These are phyloP conservation scores for Massarina eburnea DNA, from an alignment of 2,329 filamentous ascomycete species.

Conservation along the genomic window DNA sequence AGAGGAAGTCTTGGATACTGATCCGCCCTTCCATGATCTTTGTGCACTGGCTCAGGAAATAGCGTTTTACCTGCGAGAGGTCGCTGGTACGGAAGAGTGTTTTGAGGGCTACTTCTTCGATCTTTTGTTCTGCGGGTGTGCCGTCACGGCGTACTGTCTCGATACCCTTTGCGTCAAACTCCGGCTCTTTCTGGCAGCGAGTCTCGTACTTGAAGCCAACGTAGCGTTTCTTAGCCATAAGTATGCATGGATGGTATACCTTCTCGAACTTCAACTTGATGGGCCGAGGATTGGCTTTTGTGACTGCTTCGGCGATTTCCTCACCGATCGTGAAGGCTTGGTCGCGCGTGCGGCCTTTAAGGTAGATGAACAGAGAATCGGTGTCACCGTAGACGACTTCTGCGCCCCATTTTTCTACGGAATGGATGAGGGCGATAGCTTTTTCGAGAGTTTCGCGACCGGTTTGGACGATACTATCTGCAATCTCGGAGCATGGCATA, in stretches of 20 bases:
- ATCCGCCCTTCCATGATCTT: constrained; percentile 91
- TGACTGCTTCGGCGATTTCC: constrained; percentile 86
- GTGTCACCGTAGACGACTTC: constrained; percentile 99
- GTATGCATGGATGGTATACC: constrained; percentile 91
- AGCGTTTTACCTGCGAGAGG: constrained; percentile 81
- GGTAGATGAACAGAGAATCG: constrained; percentile 87
- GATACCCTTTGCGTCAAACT: constrained; percentile 97
- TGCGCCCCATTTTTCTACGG: constrained; percentile 81
- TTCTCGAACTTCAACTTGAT: constrained; percentile 98
- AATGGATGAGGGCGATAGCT: constrained; percentile 89
- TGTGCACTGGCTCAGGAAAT: constrained; percentile 85
- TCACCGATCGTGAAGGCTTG: constrained; percentile 91
- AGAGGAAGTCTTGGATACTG: constrained; percentile 94
- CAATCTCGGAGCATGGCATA: constrained; percentile 98
- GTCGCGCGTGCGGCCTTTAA: constrained; percentile 82
- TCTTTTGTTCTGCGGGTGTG: constrained; percentile 93
- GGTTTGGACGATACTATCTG: constrained; percentile 96
- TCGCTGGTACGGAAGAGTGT: constrained; percentile 89
- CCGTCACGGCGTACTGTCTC: constrained; percentile 95
- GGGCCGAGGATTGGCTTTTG: constrained; percentile 84
- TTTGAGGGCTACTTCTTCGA: constrained; percentile 88
- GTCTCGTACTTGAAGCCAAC: constrained; percentile 97
- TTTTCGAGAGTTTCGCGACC: constrained; percentile 92
- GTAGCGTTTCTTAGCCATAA: constrained; percentile 96
- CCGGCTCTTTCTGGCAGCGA: constrained; percentile 71